Evolutionary conservation across 129 eudicot genomes (phyloP).

Genomic region (Heracleum sosnowskyi): DNA sequence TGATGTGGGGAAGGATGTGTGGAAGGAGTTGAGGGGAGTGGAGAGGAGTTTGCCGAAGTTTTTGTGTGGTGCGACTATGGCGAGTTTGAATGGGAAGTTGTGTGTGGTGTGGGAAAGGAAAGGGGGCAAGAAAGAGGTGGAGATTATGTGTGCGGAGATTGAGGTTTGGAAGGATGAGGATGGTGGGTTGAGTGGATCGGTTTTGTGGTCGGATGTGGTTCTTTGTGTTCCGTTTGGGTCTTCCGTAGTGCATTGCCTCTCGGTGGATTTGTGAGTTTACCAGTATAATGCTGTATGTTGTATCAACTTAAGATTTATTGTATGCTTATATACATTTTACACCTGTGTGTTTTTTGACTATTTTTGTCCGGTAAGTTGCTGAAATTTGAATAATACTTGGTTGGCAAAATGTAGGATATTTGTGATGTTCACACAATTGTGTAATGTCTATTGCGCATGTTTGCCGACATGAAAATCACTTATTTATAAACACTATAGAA

Average conservation of each 20-base stretch:
- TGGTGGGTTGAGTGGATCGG: constrained; percentile 57
- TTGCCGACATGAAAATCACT: background rate
- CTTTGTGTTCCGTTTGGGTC: constrained; percentile 57
- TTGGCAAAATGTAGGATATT: background rate
- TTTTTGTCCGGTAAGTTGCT: background rate
- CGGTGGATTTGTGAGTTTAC: constrained; percentile 49
- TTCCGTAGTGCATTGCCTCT: constrained; percentile 67
- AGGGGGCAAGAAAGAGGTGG: constrained; percentile 49
- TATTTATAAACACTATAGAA: background rate
- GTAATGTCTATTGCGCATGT: background rate
- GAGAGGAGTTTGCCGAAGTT: constrained; percentile 76
- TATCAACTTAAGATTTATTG: constrained; percentile 1
- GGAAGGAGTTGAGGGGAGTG: constrained; percentile 82
- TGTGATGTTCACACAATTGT: background rate
- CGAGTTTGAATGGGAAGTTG: constrained; percentile 66
- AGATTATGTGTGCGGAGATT: constrained; percentile 80
- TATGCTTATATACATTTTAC: background rate
- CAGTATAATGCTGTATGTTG: constrained; percentile 16
- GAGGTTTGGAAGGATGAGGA: constrained; percentile 59
- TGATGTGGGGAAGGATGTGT: constrained; percentile 57
- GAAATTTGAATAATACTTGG: background rate
- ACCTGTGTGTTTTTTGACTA: background rate
- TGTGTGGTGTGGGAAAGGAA: constrained; percentile 89
- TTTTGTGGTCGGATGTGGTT: constrained; percentile 63
- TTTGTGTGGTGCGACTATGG: constrained; percentile 90